Percentiles rank a stretch among this genome's conserved stretches.
phyloP scores from a whole-genome alignment of 2,329 filamentous ascomycete genomes.

The Emydomyces testavorans region DNA sequence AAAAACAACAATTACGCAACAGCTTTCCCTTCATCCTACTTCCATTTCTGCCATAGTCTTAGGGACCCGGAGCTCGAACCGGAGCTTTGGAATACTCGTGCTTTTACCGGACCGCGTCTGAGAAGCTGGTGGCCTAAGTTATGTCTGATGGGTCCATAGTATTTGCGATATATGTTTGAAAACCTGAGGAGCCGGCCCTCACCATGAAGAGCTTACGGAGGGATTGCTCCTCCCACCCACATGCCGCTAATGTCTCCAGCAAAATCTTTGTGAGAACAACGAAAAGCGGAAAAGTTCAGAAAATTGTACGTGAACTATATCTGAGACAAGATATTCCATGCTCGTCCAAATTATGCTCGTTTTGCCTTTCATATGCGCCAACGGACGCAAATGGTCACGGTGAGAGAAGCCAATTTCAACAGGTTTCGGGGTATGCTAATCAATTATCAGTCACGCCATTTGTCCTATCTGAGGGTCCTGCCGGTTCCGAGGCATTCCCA shows the following conservation, averaged over 20 bases:
- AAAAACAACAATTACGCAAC: too few relatives aligned
- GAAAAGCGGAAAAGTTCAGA: constrained; percentile 92
- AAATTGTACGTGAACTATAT: constrained; percentile 95
- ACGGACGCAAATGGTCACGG: constrained; percentile 66
- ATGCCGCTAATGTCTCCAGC: constrained; percentile 69
- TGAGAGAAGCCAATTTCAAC: constrained; percentile 32
- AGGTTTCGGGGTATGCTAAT: constrained; percentile 1
- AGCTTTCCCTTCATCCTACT: too few relatives aligned
- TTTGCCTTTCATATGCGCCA: constrained; percentile 63
- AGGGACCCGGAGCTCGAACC: not conserved
- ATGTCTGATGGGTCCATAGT: not conserved
- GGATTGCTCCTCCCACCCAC: constrained; percentile 41
- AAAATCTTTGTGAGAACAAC: constrained; percentile 94
- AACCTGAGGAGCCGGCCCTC: not conserved
- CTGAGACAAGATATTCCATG: constrained; percentile 93
- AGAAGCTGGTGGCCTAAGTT: too few relatives aligned
- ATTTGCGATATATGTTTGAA: not conserved
- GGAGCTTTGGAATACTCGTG: not conserved
- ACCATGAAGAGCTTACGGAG: constrained; percentile 54
- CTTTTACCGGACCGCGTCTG: too few relatives aligned
- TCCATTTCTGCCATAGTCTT: not conserved
- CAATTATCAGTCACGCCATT: constrained; percentile 56
- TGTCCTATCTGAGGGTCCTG: constrained; percentile 77
- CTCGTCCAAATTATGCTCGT: constrained; percentile 75
- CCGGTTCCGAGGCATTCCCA: constrained; percentile 68